Base-by-base conservation (phyloP, 352 stramenopile species). In the Phytophthora citricola region DNA sequence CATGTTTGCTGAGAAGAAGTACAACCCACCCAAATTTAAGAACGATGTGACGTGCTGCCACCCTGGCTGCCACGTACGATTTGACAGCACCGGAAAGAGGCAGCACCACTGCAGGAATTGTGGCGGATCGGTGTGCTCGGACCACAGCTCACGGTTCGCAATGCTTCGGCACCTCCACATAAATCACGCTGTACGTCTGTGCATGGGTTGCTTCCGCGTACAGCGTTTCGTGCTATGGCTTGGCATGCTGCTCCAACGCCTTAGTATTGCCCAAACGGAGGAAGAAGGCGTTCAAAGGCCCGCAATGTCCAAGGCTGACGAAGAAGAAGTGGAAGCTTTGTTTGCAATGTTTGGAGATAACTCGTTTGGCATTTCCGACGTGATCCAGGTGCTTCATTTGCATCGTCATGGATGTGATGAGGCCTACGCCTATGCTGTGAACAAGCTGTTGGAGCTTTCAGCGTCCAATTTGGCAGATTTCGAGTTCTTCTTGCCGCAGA, bases 21-120 rank as follows among this genome's bases (percentile, higher is more conserved):
- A 61, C 22, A 81, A 50, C 8, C 63, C 78, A 10, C 87, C 87
- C 1, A 86, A 90, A 53, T 94, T 94, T 81, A 89, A 94, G 45
- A 86, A 87, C 14, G 57, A 79, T 15, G 63, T 71, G 29, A 81
- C 57, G 31, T 94, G 87, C 65, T 77, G 69, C 27, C 84, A 93
- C 36, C 78, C 81, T 9, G 80, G 71, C 26, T 94, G 87, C 52
- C 54, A 69, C n/a, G 74, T 86, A 44, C 81, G 81, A 22, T 93
- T 94, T 50, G 87, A 94, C 54, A 88, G 75, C 54, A 81, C 83
- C 3, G 73, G 76, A 36, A 92, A 91, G 71, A 80, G 87, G 20
- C 87, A 94, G 65, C 87, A 94, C 52, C 84, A 94, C 68, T 94
- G 87, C 39, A 85, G 84, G 8, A 94, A 92, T 66, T 94, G 87